Percentiles rank a stretch among this genome's conserved stretches.
These are phyloP conservation scores for Chaetomiaceae sp. DNA, from an alignment of 2,329 filamentous ascomycete genomes.

Conservation along the genomic window DNA sequence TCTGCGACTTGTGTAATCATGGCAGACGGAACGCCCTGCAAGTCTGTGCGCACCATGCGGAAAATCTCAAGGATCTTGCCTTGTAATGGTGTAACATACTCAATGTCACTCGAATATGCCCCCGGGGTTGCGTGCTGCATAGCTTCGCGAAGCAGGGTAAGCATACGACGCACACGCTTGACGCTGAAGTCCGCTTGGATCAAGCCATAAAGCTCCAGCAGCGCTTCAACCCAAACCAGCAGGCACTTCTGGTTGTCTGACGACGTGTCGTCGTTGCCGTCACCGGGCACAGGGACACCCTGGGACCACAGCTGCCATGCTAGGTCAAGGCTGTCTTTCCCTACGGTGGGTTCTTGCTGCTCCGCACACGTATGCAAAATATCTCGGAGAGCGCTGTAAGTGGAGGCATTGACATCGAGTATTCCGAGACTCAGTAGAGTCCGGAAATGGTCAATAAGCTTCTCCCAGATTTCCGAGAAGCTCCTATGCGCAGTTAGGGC, in stretches of 20 bases:
- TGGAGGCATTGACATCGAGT: constrained; percentile 67
- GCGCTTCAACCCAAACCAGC: constrained; percentile 74
- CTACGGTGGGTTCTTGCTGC: constrained; percentile 42
- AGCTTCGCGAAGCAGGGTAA: constrained; percentile 65
- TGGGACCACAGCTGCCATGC: constrained; percentile 69
- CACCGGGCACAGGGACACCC: constrained; percentile 52
- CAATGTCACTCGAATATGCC: constrained; percentile 66
- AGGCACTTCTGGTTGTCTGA: constrained; percentile 74
- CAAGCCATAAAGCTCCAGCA: constrained; percentile 74
- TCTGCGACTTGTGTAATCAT: constrained; percentile 66
- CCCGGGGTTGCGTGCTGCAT: constrained; percentile 65
- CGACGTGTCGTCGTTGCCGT: constrained; percentile 40
- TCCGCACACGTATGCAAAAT: constrained; percentile 53
- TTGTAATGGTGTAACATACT: constrained; percentile 70
- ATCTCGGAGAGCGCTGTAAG: constrained; percentile 62
- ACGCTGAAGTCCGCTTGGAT: constrained; percentile 60
- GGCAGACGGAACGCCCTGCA: constrained; percentile 60
- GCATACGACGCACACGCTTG: constrained; percentile 61
- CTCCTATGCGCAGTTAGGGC: constrained; percentile 61
- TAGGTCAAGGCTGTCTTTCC: constrained; percentile 51
- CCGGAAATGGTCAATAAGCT: constrained; percentile 66
- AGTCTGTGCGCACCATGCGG: constrained; percentile 62
- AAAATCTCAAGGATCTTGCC: constrained; percentile 63
- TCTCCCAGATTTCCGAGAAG: constrained; percentile 71
- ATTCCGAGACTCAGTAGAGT: constrained; percentile 57